Evolutionary conservation across 1,284 basidiomycete genomes (phyloP), one percentile per base, ranked within the genome.

Genomic region (Malassezia cuniculi): DNA sequence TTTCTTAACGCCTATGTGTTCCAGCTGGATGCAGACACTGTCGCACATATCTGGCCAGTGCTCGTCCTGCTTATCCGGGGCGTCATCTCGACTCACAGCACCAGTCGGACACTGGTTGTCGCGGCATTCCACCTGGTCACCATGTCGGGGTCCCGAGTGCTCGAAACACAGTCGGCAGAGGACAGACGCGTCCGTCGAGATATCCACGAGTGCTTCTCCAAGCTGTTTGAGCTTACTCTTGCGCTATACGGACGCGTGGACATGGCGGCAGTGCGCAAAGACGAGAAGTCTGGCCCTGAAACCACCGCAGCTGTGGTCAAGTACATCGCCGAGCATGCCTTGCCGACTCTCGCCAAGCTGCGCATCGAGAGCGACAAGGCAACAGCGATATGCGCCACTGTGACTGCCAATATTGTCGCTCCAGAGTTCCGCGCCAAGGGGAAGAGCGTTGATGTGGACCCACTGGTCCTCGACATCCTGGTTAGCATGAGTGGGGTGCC

Each of bases 1-100:
- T 95, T 95, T 68, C 72, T 95, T 24, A 86, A 94, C 55, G 77
- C 79, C 41, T 95, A 95, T 60, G 68, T 93, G n/a, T 70, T 70
- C 15, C 76, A 80, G 5, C 69, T 97, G 32, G 89, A 95, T 66
- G 83, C 84, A 1, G 82, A 85, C 0, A 72, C 89, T 15, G 85
- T 85, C 1, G 73, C 85, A 4, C 90, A 95, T 69, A 82, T 94
- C 6, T 95, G 90, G 89, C 57, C 61, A 0, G 52, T 66, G 8
- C 34, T 81, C 57, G 72, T 85, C 48, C 75, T 79, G 24, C 73
- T 95, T 22, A 77, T 79, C 7, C 86, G 82, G 60, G 89, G 94
- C 20, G 69, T 89, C 14, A 69, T 78, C 9, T 73, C 73, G 6
- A 47, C 48, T n/a, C 38, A 39, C 16, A 32, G 54, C 30, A 38